phyloP scores from a whole-genome alignment of 345 rosid species.

The Passiflora organensis region DNA sequence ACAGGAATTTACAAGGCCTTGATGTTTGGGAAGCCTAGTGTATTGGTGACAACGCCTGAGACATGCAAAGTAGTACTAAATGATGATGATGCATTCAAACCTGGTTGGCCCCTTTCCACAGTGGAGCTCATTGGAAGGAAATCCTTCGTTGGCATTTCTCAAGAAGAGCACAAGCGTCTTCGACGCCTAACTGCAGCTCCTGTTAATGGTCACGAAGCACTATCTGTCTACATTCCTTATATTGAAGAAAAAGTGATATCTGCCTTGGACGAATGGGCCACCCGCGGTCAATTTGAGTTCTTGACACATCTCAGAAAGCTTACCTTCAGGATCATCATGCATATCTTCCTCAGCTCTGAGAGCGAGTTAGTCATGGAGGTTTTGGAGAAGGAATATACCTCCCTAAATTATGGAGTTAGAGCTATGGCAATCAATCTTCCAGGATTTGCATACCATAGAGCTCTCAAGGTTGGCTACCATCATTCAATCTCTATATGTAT shows the following conservation, averaged over 20 bases:
- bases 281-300: conserved; percentile 60
- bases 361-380: conserved; percentile 56
- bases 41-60: conserved; percentile 70
- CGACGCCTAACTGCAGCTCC: conserved; percentile 70
- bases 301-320: conserved; percentile 65
- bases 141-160: conserved; percentile 63
- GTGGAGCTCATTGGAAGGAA: conserved; percentile 64
- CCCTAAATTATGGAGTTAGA: conserved; percentile 71
- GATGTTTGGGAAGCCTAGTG: conserved; percentile 81
- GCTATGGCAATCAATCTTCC: conserved; percentile 88
- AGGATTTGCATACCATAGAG: conserved; percentile 76
- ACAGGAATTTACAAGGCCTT: conserved; percentile 67
- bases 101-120: conserved; percentile 81
- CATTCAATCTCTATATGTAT: not conserved
- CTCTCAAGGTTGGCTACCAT: conserved; percentile 51
- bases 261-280: conserved; percentile 58
- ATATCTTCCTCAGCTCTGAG: conserved; percentile 71
- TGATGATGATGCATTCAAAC: conserved; percentile 63
- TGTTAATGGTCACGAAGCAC: conserved; percentile 74
- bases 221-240: conserved; percentile 49
- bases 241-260: conserved; percentile 57
- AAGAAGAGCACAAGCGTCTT: conserved; percentile 83
- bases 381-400: conserved; percentile 65
- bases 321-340: conserved; percentile 74
- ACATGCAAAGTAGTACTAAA: conserved; percentile 52